Conservation (phyloP, 2,329 filamentous ascomycete species). For the Trichoderma sp. region DNA sequence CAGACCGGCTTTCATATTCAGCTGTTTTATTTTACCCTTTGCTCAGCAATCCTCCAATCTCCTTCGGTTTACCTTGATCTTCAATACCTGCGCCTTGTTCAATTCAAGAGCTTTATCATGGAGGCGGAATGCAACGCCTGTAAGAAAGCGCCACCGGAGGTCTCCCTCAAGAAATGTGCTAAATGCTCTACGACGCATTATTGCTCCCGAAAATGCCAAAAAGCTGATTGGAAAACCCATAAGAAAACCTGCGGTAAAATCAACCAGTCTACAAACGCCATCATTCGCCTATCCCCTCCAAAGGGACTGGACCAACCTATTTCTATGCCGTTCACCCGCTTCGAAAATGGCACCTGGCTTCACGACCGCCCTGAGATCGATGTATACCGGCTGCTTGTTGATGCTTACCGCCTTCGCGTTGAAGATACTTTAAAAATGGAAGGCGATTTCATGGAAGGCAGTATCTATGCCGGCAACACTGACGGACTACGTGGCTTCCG, state of each 20-base stretch:
- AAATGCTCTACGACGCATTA: slow-evolving; percentile 38
- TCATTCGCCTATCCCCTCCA: too few species aligned
- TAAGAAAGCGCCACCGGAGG: slow-evolving; percentile 37
- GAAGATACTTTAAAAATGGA: slow-evolving; percentile 41
- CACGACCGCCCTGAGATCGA: slow-evolving; percentile 50
- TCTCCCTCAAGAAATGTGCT: slow-evolving; percentile 47
- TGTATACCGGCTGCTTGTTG: slow-evolving; percentile 52
- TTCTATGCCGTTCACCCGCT: slow-evolving; percentile 45
- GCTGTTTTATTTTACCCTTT: too few species aligned
- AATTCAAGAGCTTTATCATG: background rate
- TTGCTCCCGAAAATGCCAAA: slow-evolving; percentile 44
- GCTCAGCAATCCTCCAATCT: too few species aligned
- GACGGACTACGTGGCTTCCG: slow-evolving; percentile 41
- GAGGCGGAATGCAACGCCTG: slow-evolving; percentile 36
- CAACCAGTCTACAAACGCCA: background rate
- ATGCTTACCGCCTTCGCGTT: slow-evolving; percentile 51
- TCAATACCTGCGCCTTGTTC: background rate
- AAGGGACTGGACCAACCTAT: too few species aligned
- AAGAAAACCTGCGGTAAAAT: slow-evolving; percentile 46
- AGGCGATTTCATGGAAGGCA: slow-evolving; percentile 36
- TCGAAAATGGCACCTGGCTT: slow-evolving; percentile 48
- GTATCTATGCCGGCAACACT: slow-evolving; percentile 38
- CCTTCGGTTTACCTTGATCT: too few species aligned
- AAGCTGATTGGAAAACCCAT: slow-evolving; percentile 55
- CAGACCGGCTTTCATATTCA: too few species aligned